Percentiles rank a stretch among this genome's conserved stretches.
Conservation (phyloP, 108 stramenopile genomes). For the Cyclotella sp. region DNA sequence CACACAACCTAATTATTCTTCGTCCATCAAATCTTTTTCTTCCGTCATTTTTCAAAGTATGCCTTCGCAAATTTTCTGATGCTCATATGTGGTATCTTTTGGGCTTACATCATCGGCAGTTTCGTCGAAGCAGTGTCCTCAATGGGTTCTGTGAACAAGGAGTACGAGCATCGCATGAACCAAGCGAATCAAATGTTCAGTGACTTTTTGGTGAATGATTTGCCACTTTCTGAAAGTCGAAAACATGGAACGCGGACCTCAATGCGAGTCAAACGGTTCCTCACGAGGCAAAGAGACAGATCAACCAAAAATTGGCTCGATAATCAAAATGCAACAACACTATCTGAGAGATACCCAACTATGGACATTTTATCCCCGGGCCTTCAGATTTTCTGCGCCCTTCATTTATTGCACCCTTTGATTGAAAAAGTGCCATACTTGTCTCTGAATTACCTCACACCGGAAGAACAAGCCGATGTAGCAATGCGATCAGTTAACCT, state of each 20-base stretch:
- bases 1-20: no score
- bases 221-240: background rate
- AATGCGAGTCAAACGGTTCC: conserved; percentile 21
- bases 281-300: conserved; percentile 19
- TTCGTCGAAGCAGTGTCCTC: conserved; percentile 37
- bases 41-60: conserved; percentile 22
- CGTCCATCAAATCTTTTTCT: no score
- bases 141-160: conserved; percentile 10
- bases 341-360: conserved; percentile 28
- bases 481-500: conserved; percentile 27
- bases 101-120: conserved; percentile 57
- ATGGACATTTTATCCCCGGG: conserved; percentile 22
- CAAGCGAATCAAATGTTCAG: conserved; percentile 36
- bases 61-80: conserved; percentile 31
- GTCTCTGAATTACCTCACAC: conserved; percentile 22
- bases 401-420: conserved; percentile 15
- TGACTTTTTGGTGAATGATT: conserved; percentile 13
- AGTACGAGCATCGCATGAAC: conserved; percentile 20
- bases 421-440: conserved; percentile 38
- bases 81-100: conserved; percentile 49
- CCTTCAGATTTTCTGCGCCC: conserved; percentile 9
- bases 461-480: conserved; percentile 31
- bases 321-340: conserved; percentile 14
- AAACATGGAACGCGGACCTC: background rate
- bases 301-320: conserved; percentile 1